Evolutionary conservation across 2,329 filamentous ascomycete genomes (phyloP).

Genomic region (Trichoderma atrobrunneum): DNA sequence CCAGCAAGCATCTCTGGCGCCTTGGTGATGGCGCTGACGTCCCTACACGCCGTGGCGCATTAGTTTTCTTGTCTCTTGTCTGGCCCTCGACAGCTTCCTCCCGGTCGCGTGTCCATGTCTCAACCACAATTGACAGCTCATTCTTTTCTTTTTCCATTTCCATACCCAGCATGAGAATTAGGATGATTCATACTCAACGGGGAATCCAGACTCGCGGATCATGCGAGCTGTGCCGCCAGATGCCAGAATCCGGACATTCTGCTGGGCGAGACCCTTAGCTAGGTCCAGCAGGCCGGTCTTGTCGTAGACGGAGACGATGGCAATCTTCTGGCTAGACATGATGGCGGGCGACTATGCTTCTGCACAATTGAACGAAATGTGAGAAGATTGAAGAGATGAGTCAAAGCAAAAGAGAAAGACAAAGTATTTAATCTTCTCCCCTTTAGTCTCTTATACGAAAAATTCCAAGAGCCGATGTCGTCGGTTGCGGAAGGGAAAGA

Average conservation of each 20-base stretch:
- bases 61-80: constrained; percentile 14
- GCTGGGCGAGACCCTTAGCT: constrained; percentile 82
- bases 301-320: constrained; percentile 97
- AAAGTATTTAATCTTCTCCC: neutral
- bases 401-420: neutral
- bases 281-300: constrained; percentile 95
- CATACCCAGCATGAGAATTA: neutral
- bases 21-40: constrained; percentile 95
- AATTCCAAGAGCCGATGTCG: constrained; percentile 5
- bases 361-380: neutral
- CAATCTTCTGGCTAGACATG: constrained; percentile 58
- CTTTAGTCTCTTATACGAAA: constrained; percentile 3
- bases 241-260: constrained; percentile 88
- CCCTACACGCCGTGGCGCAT: constrained; percentile 50
- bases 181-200: constrained; percentile 70
- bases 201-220: constrained; percentile 94
- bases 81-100: neutral
- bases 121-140: neutral
- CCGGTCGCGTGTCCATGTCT: neutral
- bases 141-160: neutral
- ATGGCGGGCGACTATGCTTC: constrained; percentile 21
- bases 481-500: neutral
- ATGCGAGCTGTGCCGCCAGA: constrained; percentile 94
- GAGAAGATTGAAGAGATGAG: neutral
- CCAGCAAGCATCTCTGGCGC: constrained; percentile 96